Evolutionary conservation across 202 grass and related monocot genomes (phyloP).

Genomic region (Setaria italica): DNA sequence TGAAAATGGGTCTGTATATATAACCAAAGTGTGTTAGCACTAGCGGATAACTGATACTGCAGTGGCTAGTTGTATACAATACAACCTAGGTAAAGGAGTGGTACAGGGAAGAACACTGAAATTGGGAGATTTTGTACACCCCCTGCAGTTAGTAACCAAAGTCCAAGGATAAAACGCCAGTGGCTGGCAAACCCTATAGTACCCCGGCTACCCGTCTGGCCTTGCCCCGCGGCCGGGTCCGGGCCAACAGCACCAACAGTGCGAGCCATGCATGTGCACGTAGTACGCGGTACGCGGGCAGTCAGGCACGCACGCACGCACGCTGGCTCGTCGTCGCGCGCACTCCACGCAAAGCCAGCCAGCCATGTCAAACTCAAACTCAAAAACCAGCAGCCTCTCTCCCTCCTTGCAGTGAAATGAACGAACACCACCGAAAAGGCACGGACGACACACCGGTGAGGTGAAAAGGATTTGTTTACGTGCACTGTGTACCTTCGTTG

Average conservation of each 20-base stretch:
- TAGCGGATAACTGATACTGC: not conserved
- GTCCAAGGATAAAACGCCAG: not conserved
- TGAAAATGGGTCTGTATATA: not conserved
- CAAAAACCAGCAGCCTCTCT: not conserved
- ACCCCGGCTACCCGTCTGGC: not conserved
- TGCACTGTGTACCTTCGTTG: constrained; percentile 1
- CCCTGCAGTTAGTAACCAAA: not conserved
- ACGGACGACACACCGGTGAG: not conserved
- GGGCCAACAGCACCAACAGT: not conserved
- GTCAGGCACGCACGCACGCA: constrained; percentile 16
- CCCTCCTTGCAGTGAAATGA: not conserved
- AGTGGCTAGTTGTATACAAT: not conserved
- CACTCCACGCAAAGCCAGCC: constrained; percentile 43
- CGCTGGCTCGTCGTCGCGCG: constrained; percentile 19
- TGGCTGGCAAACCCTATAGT: not conserved
- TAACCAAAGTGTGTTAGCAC: not conserved
- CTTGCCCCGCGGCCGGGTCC: not conserved
- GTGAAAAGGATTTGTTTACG: not conserved
- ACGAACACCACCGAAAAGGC: not conserved
- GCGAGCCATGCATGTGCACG: constrained; percentile 28
- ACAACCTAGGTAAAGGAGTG: not conserved
- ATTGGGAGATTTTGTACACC: not conserved
- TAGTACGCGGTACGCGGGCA: not conserved
- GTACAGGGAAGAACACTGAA: not conserved
- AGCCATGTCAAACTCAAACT: constrained; percentile 26